Percentiles rank a stretch among this genome's conserved stretches.
phyloP scores from a whole-genome alignment of 108 stramenopile genomes.

The Pseudonitzschia multistriata region DNA sequence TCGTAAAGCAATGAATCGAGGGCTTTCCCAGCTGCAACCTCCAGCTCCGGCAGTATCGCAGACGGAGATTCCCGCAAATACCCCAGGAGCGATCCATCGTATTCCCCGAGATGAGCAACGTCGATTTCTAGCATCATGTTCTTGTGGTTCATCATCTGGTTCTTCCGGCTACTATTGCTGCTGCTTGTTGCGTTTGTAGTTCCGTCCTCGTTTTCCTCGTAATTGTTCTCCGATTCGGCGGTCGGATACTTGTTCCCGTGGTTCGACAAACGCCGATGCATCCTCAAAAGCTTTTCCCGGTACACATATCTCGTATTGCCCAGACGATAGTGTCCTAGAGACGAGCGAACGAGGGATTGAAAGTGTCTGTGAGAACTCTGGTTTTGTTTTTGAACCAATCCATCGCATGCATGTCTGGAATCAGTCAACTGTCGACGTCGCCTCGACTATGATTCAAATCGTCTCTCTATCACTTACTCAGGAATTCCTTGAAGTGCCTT shows the following conservation, averaged over 20 bases:
- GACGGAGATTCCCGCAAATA: slow-evolving; percentile 65
- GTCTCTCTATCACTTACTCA: no score
- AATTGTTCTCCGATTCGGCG: slow-evolving; percentile 6
- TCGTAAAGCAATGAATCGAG: slow-evolving; percentile 65
- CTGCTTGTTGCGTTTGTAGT: neutral
- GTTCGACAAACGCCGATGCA: slow-evolving; percentile 68
- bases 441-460: no score
- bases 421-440: no score
- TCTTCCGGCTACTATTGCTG: neutral
- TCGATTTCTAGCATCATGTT: slow-evolving; percentile 62
- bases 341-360: neutral
- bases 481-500: slow-evolving; percentile 84
- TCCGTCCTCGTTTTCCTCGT: neutral
- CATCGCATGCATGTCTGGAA: no score
- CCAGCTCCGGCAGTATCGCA: slow-evolving; percentile 64
- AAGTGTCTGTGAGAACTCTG: no score
- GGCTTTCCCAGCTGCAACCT: slow-evolving; percentile 73
- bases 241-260: slow-evolving; percentile 6
- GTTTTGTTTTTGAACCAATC: no score
- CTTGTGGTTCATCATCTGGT: slow-evolving; percentile 32
- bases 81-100: slow-evolving; percentile 77
- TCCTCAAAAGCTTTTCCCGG: slow-evolving; percentile 72
- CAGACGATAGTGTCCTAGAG: slow-evolving; percentile 77
- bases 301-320: slow-evolving; percentile 71
- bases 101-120: slow-evolving; percentile 83